phyloP scores from a whole-genome alignment of 148 eudicot species.

The Dianthus caryophyllus region DNA sequence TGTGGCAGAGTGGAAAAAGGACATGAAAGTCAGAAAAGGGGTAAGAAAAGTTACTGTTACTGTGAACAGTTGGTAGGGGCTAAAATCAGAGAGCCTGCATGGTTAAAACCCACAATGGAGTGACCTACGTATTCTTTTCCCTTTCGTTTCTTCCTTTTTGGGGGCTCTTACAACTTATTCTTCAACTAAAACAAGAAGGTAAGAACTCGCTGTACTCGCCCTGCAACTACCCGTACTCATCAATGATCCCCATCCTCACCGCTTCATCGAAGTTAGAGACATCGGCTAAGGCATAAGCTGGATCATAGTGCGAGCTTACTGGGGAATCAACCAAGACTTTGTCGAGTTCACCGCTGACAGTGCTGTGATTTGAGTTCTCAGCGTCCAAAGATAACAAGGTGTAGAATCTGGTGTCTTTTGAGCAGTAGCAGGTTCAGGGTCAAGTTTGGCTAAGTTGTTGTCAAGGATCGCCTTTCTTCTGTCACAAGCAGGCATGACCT shows the following conservation, averaged over 20 bases:
- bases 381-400: conserved; percentile 11
- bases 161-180: conserved; percentile 19
- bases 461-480: conserved; percentile 13
- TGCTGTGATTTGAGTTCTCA: conserved; percentile 8
- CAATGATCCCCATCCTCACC: conserved; percentile 20
- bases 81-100: conserved; percentile 12
- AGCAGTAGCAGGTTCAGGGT: neutral
- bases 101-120: conserved; percentile 4
- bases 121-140: conserved; percentile 16
- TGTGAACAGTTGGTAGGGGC: no score
- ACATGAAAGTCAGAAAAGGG: no score
- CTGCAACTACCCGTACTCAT: conserved; percentile 24
- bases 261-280: conserved; percentile 17
- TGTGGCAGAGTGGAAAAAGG: no score
- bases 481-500: conserved; percentile 15
- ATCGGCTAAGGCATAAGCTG: neutral
- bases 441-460: neutral
- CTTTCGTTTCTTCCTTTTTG: conserved; percentile 5
- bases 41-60: no score
- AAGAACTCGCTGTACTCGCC: conserved; percentile 22
- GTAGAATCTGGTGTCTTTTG: conserved; percentile 2
- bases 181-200: conserved; percentile 8
- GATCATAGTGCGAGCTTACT: neutral
- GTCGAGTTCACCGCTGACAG: neutral
- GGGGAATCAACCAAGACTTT: neutral